phyloP scores from a whole-genome alignment of 2,329 filamentous ascomycete species.

The Stemphylium vesicarium region DNA sequence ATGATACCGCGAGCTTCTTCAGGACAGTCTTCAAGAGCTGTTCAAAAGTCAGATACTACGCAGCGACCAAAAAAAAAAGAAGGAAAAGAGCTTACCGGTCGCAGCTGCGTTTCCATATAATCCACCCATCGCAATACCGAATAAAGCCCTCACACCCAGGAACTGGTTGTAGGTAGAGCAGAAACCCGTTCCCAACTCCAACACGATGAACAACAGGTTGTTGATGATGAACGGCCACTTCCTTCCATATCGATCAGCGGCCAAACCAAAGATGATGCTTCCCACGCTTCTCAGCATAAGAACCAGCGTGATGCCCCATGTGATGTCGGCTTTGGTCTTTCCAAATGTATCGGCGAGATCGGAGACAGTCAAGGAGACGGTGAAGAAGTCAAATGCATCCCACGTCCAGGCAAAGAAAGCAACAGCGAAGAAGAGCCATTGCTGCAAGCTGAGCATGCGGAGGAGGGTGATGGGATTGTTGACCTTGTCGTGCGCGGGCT shows the following conservation, averaged over 20 bases:
- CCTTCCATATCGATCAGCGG: conserved; percentile 61
- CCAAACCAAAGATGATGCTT: conserved; percentile 62
- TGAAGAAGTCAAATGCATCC: conserved; percentile 67
- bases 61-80: not conserved
- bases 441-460: conserved; percentile 58
- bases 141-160: conserved; percentile 64
- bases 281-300: conserved; percentile 68
- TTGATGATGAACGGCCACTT: conserved; percentile 67
- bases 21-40: conserved; percentile 67
- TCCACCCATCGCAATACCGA: conserved; percentile 70
- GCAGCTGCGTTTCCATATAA: conserved; percentile 68
- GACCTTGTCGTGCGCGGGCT: conserved; percentile 62
- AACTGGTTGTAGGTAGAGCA: conserved; percentile 65
- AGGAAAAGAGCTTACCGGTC: conserved; percentile 47
- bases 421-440: conserved; percentile 65
- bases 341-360: conserved; percentile 61
- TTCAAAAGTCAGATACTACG: not conserved
- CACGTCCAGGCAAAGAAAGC: conserved; percentile 57
- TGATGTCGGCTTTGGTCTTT: conserved; percentile 63
- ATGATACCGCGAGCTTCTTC: conserved; percentile 64
- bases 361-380: conserved; percentile 63
- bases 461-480: conserved; percentile 62
- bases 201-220: conserved; percentile 65
- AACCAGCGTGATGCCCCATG: conserved; percentile 59
- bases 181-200: conserved; percentile 67